Percentiles rank a stretch among this genome's conserved stretches.
These are phyloP conservation scores for Naganishia antarctica DNA, from an alignment of 768 basidiomycete species.

Conservation along the genomic window DNA sequence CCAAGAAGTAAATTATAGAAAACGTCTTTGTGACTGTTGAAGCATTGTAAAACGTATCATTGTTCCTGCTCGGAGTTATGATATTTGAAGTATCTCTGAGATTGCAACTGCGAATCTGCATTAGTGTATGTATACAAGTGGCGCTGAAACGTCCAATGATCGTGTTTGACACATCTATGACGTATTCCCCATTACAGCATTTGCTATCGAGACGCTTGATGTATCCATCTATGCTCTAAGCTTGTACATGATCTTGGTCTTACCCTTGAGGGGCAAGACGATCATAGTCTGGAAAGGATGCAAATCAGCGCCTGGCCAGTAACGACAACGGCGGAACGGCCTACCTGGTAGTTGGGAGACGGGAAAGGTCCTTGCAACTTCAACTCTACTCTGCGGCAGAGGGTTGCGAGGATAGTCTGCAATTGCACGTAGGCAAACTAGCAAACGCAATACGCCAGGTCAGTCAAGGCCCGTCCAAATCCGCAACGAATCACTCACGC, in stretches of 20 bases:
- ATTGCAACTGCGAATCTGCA: background rate
- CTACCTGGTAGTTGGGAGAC: constrained; percentile 80
- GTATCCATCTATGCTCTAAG: constrained; percentile 14
- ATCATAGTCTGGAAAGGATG: constrained; percentile 72
- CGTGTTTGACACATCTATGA: background rate
- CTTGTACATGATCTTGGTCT: constrained; percentile 33
- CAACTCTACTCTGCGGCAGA: constrained; percentile 73
- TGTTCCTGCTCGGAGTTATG: too few relatives aligned
- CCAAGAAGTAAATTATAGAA: too few relatives aligned
- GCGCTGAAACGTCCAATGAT: background rate
- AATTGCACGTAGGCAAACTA: constrained; percentile 94
- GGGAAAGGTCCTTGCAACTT: constrained; percentile 67
- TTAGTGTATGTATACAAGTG: background rate
- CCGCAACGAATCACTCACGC: constrained; percentile 50
- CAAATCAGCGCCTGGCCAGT: background rate
- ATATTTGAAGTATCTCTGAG: too few relatives aligned
- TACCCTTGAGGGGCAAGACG: constrained; percentile 61
- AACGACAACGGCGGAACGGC: constrained; percentile 44
- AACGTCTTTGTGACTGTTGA: too few relatives aligned
- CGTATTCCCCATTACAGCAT: background rate
- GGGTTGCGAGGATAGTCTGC: constrained; percentile 70
- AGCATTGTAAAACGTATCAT: too few relatives aligned
- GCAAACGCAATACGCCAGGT: constrained; percentile 30
- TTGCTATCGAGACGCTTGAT: background rate
- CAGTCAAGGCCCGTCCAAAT: constrained; percentile 22